These are phyloP conservation scores for Liriodendron chinense DNA, from an alignment of 164 flowering plant genomes.

Conservation along the genomic window DNA sequence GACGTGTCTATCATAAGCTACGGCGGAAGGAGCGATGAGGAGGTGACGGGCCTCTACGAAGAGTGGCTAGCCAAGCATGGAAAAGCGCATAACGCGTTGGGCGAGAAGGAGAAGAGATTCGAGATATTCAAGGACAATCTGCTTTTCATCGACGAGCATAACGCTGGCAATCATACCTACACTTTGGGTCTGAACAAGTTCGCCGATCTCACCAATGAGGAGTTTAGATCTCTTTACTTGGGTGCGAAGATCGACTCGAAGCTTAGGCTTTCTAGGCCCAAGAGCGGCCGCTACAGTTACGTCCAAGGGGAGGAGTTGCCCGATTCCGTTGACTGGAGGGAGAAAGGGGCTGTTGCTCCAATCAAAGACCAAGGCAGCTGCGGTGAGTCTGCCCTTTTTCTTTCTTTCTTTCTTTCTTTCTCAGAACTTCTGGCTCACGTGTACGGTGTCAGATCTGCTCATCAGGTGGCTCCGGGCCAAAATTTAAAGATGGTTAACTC, in stretches of 20 bases:
- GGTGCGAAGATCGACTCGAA: conserved; percentile 47
- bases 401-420: background rate
- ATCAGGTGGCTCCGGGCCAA: background rate
- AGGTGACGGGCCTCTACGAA: conserved; percentile 41
- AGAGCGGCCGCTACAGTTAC: conserved; percentile 44
- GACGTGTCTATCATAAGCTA: conserved; percentile 36
- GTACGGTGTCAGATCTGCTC: background rate
- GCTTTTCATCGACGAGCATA: conserved; percentile 68
- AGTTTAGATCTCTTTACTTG: conserved; percentile 55
- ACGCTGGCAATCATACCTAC: conserved; percentile 43
- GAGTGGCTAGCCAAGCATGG: conserved; percentile 55
- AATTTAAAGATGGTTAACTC: no score
- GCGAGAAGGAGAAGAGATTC: conserved; percentile 32
- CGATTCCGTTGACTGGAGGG: conserved; percentile 83
- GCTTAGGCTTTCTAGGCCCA: conserved; percentile 23
- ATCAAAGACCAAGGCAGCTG: conserved; percentile 92
- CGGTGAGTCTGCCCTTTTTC: conserved; percentile 41
- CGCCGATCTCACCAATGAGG: conserved; percentile 81
- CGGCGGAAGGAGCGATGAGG: conserved; percentile 36
- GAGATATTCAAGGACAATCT: conserved; percentile 44
- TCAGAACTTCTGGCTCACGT: background rate
- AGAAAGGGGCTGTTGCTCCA: conserved; percentile 62
- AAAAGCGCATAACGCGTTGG: conserved; percentile 55
- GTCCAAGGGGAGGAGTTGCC: conserved; percentile 65
- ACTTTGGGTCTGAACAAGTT: conserved; percentile 64